A percentile compares a stretch with the other conserved stretches of the same genome.
These are phyloP conservation scores for Mortierella alpina DNA, from an alignment of 192 early-diverging fungal species.

Conservation along the genomic window DNA sequence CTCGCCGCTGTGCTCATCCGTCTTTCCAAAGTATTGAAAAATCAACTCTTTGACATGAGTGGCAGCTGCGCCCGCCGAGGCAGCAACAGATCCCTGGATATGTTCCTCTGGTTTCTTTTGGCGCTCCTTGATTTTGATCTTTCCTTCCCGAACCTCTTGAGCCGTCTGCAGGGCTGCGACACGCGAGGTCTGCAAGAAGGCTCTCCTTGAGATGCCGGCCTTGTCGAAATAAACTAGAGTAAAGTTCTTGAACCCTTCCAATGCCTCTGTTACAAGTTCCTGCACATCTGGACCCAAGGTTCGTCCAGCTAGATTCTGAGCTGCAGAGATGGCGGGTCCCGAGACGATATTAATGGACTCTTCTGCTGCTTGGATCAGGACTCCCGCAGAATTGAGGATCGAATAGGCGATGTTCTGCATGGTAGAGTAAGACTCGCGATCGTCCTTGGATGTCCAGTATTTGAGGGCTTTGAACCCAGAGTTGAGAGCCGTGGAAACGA, in stretches of 20 bases:
- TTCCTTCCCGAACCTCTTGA: slow-evolving; percentile 45
- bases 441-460: slow-evolving; percentile 45
- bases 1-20: neutral
- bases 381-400: slow-evolving; percentile 44
- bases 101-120: slow-evolving; percentile 12
- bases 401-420: slow-evolving; percentile 50
- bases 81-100: slow-evolving; percentile 8
- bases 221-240: slow-evolving; percentile 44
- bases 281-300: slow-evolving; percentile 39
- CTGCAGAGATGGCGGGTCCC: slow-evolving; percentile 32
- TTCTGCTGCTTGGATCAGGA: slow-evolving; percentile 46
- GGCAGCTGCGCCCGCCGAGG: slow-evolving; percentile 12
- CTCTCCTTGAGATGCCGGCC: slow-evolving; percentile 34
- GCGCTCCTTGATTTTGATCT: slow-evolving; percentile 46
- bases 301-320: slow-evolving; percentile 40
- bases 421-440: slow-evolving; percentile 37
- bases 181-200: slow-evolving; percentile 44
- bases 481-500: slow-evolving; percentile 16
- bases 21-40: slow-evolving; percentile 39
- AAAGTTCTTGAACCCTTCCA: slow-evolving; percentile 45
- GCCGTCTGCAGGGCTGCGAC: slow-evolving; percentile 45
- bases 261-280: slow-evolving; percentile 37
- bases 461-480: slow-evolving; percentile 33
- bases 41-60: slow-evolving; percentile 23
- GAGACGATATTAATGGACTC: slow-evolving; percentile 40